Percentiles rank a stretch among this genome's conserved stretches.
Conservation (phyloP, 176 grass and related monocot species). For the Chloris gayana region DNA sequence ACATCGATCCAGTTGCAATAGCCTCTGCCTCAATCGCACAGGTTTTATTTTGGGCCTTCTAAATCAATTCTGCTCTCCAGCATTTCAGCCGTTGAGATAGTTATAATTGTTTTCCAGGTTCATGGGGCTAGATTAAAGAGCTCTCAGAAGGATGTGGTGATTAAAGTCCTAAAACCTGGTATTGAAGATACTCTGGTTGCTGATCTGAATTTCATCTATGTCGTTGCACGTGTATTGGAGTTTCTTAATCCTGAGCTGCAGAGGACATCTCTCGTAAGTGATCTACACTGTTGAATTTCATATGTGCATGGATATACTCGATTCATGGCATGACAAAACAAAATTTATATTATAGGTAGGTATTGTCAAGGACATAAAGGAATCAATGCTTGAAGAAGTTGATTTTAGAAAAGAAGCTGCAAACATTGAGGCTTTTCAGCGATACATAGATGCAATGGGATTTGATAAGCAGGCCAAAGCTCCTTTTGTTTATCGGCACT, state of each 20-base stretch:
- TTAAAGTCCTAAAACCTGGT: conserved; percentile 94
- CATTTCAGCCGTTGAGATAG: conserved; percentile 11
- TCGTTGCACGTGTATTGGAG: conserved; percentile 86
- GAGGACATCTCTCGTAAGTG: conserved; percentile 82
- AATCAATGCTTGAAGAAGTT: conserved; percentile 99
- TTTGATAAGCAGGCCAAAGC: conserved; percentile 89
- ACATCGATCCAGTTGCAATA: conserved; percentile 89
- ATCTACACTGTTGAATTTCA: conserved; percentile 16
- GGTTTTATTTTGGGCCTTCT: conserved; percentile 46
- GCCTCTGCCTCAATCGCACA: conserved; percentile 96
- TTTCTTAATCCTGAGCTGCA: conserved; percentile 90
- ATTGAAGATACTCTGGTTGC: conserved; percentile 95
- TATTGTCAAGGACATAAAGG: conserved; percentile 90
- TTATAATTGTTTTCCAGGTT: conserved; percentile 60
- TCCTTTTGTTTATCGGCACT: conserved; percentile 81
- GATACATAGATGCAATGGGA: conserved; percentile 83
- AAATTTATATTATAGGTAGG: conserved; percentile 61
- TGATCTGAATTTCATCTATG: conserved; percentile 96
- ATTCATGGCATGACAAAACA: neutral
- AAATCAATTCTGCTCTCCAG: conserved; percentile 10
- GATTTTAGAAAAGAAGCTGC: conserved; percentile 95
- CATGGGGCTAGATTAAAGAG: conserved; percentile 90
- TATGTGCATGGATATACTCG: neutral
- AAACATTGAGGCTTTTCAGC: conserved; percentile 84
- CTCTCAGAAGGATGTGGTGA: conserved; percentile 95